These are phyloP conservation scores for Colletotrichum coccodes DNA, from an alignment of 2,329 filamentous ascomycete genomes.

Conservation along the genomic window DNA sequence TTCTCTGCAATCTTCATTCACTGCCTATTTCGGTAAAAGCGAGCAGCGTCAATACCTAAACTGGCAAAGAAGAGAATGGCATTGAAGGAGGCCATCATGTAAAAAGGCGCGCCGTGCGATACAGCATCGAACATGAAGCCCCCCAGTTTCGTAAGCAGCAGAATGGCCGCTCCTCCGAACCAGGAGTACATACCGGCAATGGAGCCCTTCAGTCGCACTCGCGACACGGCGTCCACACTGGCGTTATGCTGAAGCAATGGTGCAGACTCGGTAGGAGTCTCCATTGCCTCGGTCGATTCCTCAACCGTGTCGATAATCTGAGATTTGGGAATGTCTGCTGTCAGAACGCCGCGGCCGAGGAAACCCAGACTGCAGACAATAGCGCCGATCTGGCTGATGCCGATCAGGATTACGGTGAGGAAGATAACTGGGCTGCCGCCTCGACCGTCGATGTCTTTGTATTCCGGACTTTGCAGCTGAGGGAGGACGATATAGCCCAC, in stretches of 20 bases:
- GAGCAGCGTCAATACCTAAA: slow-evolving; percentile 59
- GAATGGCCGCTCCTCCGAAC: slow-evolving; percentile 87
- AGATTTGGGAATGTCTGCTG: slow-evolving; percentile 51
- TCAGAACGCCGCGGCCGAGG: slow-evolving; percentile 82
- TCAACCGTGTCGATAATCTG: slow-evolving; percentile 40
- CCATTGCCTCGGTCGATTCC: slow-evolving; percentile 34
- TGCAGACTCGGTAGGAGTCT: slow-evolving; percentile 53
- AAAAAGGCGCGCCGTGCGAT: slow-evolving; percentile 85
- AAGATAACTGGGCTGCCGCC: slow-evolving; percentile 78
- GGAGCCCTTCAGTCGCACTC: slow-evolving; percentile 82
- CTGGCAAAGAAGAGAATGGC: slow-evolving; percentile 71
- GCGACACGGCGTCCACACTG: slow-evolving; percentile 48
- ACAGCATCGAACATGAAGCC: slow-evolving; percentile 85
- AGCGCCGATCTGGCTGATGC: slow-evolving; percentile 93
- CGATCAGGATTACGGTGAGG: slow-evolving; percentile 81
- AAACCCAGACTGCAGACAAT: slow-evolving; percentile 96
- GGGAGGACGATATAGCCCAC: slow-evolving; percentile 83
- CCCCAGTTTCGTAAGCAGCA: slow-evolving; percentile 91
- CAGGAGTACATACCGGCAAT: slow-evolving; percentile 96
- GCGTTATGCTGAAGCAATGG: slow-evolving; percentile 48
- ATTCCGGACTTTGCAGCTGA: slow-evolving; percentile 80
- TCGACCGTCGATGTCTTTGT: slow-evolving; percentile 69
- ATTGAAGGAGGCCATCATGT: slow-evolving; percentile 93
- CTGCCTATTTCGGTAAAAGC: slow-evolving; percentile 42
- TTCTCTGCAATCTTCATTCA: not conserved